Conservation (phyloP, 306 rosid species). For the Dicorynia guianensis region DNA sequence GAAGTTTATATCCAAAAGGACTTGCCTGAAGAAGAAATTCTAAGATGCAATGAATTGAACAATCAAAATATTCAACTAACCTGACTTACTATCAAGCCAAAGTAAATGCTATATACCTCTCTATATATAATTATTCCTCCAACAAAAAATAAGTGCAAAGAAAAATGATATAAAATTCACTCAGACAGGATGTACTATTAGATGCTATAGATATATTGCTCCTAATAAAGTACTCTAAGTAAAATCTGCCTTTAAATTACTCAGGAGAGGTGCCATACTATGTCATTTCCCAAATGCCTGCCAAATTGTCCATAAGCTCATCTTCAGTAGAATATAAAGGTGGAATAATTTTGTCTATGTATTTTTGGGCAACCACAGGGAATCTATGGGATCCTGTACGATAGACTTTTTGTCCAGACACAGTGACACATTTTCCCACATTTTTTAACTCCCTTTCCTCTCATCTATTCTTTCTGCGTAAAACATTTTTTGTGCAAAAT, state of each 20-base stretch:
- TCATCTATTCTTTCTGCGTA: not conserved
- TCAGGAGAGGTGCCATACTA: not conserved
- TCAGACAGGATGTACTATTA: conserved; percentile 16
- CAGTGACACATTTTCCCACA: conserved; percentile 1
- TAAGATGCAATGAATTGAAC: not conserved
- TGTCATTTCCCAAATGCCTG: conserved; percentile 5
- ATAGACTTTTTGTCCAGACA: not conserved
- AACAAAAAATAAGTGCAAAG: conserved; percentile 4
- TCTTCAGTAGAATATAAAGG: not conserved
- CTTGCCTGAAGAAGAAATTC: conserved; percentile 31
- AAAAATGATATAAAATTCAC: conserved; percentile 15
- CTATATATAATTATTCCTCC: conserved; percentile 25
- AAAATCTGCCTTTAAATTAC: not conserved
- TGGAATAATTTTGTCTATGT: not conserved
- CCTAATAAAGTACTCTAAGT: conserved; percentile 5
- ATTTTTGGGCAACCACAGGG: not conserved
- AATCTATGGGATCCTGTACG: too few relatives aligned
- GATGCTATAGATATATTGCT: not conserved
- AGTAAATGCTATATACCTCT: conserved; percentile 15
- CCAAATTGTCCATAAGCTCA: not conserved
- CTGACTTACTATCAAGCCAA: conserved; percentile 27
- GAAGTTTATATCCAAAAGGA: conserved; percentile 12
- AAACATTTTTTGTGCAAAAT: not conserved
- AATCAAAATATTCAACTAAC: conserved; percentile 17
- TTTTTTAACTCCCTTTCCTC: not conserved